A percentile compares a stretch with the other conserved stretches of the same genome.
These are phyloP conservation scores for Volvox africanus DNA, from an alignment of 139 green algal species.

Conservation along the genomic window DNA sequence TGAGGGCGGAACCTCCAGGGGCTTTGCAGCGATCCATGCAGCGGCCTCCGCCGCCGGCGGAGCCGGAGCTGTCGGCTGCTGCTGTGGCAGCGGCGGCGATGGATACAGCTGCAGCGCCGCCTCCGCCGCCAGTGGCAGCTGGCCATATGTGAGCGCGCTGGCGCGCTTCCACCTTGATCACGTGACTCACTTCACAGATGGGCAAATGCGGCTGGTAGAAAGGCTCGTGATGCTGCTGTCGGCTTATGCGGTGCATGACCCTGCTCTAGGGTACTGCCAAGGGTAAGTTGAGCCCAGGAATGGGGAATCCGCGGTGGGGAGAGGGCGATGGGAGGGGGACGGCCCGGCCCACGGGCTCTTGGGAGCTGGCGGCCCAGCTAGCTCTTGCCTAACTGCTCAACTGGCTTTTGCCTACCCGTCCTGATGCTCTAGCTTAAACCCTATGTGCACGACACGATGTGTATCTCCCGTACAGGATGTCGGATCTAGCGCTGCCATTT, in stretches of 20 bases:
- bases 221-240: constrained; percentile 82
- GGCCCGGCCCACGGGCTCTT: too few species aligned
- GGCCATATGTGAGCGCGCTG: constrained; percentile 53
- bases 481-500: constrained; percentile 88
- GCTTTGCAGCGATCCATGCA: neutral
- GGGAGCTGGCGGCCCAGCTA: too few species aligned
- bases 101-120: neutral
- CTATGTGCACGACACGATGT: neutral
- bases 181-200: constrained; percentile 56
- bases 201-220: constrained; percentile 62
- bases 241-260: constrained; percentile 88
- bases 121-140: neutral
- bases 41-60: neutral
- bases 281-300: constrained; percentile 57
- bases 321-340: too few species aligned
- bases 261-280: constrained; percentile 89
- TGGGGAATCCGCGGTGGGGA: too few species aligned
- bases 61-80: too few species aligned
- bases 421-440: too few species aligned
- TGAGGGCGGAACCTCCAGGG: neutral
- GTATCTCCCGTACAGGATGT: constrained; percentile 73
- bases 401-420: too few species aligned
- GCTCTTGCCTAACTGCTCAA: too few species aligned
- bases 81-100: neutral
- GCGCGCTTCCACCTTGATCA: constrained; percentile 60